phyloP scores from a whole-genome alignment of 169 alveolate genomes.

The Plasmodium inui region DNA sequence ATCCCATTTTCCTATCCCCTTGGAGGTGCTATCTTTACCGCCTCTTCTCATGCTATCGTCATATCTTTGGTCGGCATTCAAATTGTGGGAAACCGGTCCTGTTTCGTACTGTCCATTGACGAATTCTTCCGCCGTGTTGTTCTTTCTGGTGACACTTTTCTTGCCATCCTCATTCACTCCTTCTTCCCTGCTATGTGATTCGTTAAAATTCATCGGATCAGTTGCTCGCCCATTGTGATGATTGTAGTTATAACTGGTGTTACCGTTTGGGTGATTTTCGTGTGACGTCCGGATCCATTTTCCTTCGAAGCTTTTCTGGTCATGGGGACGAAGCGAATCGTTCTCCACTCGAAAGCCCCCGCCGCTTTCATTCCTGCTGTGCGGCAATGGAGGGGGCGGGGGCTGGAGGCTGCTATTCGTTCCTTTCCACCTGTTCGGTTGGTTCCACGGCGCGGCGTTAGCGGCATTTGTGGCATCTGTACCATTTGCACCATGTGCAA shows the following conservation, averaged over 20 bases:
- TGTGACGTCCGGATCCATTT: background rate
- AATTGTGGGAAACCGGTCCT: background rate
- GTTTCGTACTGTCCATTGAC: background rate
- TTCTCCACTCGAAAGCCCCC: background rate
- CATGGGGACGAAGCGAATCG: background rate
- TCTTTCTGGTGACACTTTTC: background rate
- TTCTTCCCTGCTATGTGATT: background rate
- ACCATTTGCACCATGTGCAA: background rate
- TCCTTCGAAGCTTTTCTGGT: background rate
- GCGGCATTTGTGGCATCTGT: background rate
- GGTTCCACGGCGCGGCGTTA: background rate
- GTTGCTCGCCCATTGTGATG: background rate
- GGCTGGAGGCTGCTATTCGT: background rate
- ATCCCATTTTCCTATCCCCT: slow-evolving; percentile 1
- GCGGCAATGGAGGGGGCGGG: background rate
- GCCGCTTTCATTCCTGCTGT: background rate
- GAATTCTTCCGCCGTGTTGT: background rate
- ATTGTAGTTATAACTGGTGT: background rate
- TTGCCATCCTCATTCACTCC: background rate
- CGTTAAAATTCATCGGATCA: background rate
- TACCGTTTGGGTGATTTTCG: background rate
- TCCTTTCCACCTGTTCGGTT: background rate
- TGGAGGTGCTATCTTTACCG: background rate
- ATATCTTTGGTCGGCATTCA: background rate
- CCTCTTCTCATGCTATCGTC: background rate